Evolutionary conservation across 768 basidiomycete species (phyloP).

Genomic region (Clitopilus hobsonii): DNA sequence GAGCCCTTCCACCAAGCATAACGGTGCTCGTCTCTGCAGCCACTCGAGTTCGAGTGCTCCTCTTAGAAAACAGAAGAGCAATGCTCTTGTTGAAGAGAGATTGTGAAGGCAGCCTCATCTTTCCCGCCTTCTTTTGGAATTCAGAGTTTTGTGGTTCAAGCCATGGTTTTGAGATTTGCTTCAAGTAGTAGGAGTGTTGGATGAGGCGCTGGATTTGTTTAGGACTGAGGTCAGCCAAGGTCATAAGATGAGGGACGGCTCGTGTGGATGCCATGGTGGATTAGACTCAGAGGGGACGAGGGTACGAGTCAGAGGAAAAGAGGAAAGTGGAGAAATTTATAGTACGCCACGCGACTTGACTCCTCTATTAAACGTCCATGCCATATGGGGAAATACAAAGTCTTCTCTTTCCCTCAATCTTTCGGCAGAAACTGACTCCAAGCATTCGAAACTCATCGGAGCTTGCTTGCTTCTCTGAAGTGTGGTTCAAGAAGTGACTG

Average conservation of each 20-base stretch:
- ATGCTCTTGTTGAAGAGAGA: constrained; percentile 80
- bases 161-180: constrained; percentile 63
- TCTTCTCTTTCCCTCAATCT: too few species aligned
- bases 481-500: too few species aligned
- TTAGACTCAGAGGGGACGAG: not conserved
- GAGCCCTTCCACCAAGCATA: constrained; percentile 80
- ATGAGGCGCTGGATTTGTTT: constrained; percentile 70
- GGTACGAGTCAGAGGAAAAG: not conserved
- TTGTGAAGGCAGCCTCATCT: constrained; percentile 61
- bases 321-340: not conserved
- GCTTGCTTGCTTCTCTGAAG: too few species aligned
- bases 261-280: constrained; percentile 1
- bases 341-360: not conserved
- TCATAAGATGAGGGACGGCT: constrained; percentile 69
- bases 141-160: constrained; percentile 48
- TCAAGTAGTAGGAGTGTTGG: constrained; percentile 58
- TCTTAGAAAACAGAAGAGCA: constrained; percentile 88
- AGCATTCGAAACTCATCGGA: too few species aligned
- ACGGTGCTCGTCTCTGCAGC: constrained; percentile 79
- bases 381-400: not conserved
- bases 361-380: too few species aligned
- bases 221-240: constrained; percentile 81
- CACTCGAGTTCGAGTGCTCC: constrained; percentile 88
- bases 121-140: constrained; percentile 22
- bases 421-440: too few species aligned